Base-by-base conservation (phyloP, 2,329 filamentous ascomycete species). In the Colletotrichum spaethianum region DNA sequence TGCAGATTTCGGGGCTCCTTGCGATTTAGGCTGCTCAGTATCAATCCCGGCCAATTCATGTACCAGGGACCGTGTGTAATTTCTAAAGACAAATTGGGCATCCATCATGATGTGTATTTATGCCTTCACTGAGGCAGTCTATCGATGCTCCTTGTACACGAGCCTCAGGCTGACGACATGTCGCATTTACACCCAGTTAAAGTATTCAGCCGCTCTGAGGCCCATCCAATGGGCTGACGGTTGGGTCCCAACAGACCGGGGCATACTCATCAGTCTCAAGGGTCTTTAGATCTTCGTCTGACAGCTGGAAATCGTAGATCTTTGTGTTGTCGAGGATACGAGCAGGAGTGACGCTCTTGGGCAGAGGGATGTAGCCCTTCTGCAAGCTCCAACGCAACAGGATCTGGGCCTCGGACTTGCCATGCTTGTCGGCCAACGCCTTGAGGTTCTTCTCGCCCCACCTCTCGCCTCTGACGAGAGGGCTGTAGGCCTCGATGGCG, bases 361-460 rank as follows among this genome's bases (percentile, higher is more conserved):
- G 92, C 73, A 95, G 83, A 56, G 93, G 93, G 42, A 93, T 86
- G 80, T 90, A 91, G 4, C 90, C 92, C 83, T 94, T 95, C 82
- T 97, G 93, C 81, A 97, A 81, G 75, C 93, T 93, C 88, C 94
- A 98, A 74, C 94, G 88, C 61, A 97, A 83, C 77, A 98, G 82
- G 12, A 97, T 84, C 85, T 97, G 95, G 12, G 93, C 92, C 71
- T 92, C 89, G 9, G 89, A 89, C 83, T 93, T 95, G 74, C 86
- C 86, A 80, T 96, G 90, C 83, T 94, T 95, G 76, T 92, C 85
- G 1, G 91, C 90, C 68, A 97, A 82, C 18, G 85, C 85, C 71
- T 88, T 86, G 40, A 96, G 84, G 16, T 88, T 89, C 74, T 88
- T 84, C 74, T 97, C 93, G 50, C 91, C 90, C 74, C 91, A 91